Evolutionary conservation across 345 rosid genomes (phyloP).

Genomic region (Clausena lansium): DNA sequence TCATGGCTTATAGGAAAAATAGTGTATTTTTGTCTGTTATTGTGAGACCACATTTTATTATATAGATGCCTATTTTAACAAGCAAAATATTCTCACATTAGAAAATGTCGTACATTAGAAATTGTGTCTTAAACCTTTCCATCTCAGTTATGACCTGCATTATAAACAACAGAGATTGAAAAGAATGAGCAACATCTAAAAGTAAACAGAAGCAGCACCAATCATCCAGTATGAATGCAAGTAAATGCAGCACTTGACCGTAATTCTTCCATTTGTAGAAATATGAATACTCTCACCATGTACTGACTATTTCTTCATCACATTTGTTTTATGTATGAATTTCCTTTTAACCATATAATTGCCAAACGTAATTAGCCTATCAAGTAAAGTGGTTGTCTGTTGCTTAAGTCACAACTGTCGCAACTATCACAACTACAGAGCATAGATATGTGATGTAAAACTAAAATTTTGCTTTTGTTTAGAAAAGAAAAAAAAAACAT

Average conservation of each 20-base stretch:
- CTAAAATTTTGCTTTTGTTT: not conserved
- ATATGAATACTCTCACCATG: not conserved
- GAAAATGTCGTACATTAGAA: too few species aligned
- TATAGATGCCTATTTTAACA: too few species aligned
- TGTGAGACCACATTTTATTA: too few species aligned
- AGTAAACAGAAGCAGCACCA: too few species aligned
- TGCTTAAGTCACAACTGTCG: not conserved
- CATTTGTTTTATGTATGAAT: not conserved
- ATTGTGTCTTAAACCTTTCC: too few species aligned
- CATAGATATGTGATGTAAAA: not conserved
- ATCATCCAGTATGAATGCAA: not conserved
- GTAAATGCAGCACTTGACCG: not conserved
- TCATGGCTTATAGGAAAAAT: too few species aligned
- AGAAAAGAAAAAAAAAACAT: not conserved
- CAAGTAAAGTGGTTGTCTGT: not conserved
- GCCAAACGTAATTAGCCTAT: not conserved
- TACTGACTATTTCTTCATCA: not conserved
- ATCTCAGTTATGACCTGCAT: too few species aligned
- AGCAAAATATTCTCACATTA: too few species aligned
- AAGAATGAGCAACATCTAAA: too few species aligned
- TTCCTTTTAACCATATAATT: not conserved
- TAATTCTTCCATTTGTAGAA: not conserved
- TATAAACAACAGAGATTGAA: too few species aligned
- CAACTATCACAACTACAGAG: not conserved
- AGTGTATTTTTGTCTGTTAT: too few species aligned